phyloP scores from a whole-genome alignment of 305 asterid genomes.

The Lippia alba region DNA sequence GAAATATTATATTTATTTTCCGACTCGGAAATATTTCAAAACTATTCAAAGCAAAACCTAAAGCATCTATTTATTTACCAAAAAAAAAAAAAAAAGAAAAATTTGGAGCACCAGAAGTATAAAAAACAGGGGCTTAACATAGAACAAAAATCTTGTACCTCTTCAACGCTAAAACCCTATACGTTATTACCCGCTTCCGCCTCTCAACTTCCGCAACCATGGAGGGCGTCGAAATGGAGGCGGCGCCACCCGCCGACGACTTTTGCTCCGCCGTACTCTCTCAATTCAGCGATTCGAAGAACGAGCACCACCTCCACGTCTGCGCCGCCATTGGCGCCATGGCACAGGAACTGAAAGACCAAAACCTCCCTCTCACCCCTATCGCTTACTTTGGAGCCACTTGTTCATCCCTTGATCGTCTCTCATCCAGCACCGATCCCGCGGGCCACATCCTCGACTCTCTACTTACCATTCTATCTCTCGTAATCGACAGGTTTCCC shows the following conservation, averaged over 20 bases:
- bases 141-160: too few relatives aligned
- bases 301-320: constrained; percentile 75
- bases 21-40: too few relatives aligned
- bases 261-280: constrained; percentile 61
- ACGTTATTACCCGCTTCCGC: constrained; percentile 1
- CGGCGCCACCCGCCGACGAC: constrained; percentile 41
- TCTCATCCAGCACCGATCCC: constrained; percentile 50
- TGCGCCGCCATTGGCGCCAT: constrained; percentile 80
- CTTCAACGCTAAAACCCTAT: constrained; percentile 35
- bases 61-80: too few relatives aligned
- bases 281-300: constrained; percentile 52
- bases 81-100: too few relatives aligned
- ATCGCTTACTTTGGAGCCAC: constrained; percentile 81
- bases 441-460: constrained; percentile 71
- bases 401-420: constrained; percentile 70
- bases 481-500: constrained; percentile 49
- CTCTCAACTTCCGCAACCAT: constrained; percentile 38
- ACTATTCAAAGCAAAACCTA: too few relatives aligned
- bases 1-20: too few relatives aligned
- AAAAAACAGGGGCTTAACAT: too few relatives aligned
- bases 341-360: constrained; percentile 79
- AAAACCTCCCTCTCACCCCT: constrained; percentile 61
- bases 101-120: too few relatives aligned
- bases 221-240: constrained; percentile 64
- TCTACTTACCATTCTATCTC: constrained; percentile 61